These are phyloP conservation scores for Phylloporus arenicola DNA, from an alignment of 768 basidiomycete species.

Conservation along the genomic window DNA sequence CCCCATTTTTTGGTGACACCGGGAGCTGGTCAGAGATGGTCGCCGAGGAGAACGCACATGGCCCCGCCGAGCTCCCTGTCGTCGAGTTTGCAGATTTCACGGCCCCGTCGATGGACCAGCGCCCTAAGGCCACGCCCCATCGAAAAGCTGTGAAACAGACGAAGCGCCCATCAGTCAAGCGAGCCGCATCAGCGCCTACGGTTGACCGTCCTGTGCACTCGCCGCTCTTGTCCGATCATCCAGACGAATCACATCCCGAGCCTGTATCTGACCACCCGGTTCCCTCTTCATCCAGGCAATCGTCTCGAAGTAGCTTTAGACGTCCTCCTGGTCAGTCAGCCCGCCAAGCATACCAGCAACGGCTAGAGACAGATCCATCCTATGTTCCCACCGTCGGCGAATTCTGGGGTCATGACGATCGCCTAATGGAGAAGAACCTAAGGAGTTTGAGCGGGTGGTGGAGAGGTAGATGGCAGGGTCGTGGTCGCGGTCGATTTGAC, in stretches of 20 bases:
- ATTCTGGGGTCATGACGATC: constrained; percentile 95
- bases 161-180: constrained; percentile 33
- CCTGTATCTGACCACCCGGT: constrained; percentile 29
- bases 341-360: constrained; percentile 82
- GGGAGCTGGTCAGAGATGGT: constrained; percentile 83
- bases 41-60: constrained; percentile 62
- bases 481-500: constrained; percentile 52
- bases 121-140: constrained; percentile 30
- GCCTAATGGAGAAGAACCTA: constrained; percentile 75
- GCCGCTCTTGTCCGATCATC: constrained; percentile 9
- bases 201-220: constrained; percentile 23
- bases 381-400: constrained; percentile 87
- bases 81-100: constrained; percentile 70
- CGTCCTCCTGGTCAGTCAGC: constrained; percentile 54
- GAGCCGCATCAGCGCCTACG: constrained; percentile 32
- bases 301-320: constrained; percentile 19
- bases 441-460: constrained; percentile 85
- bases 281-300: constrained; percentile 38
- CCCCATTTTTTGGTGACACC: constrained; percentile 50
- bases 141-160: constrained; percentile 40
- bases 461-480: constrained; percentile 72
- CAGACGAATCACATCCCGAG: constrained; percentile 13
- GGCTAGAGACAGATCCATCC: constrained; percentile 78
- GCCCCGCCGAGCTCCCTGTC: constrained; percentile 65
- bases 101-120: constrained; percentile 28